phyloP scores from a whole-genome alignment of 352 stramenopile species.

The Elongisporangium prolatum region DNA sequence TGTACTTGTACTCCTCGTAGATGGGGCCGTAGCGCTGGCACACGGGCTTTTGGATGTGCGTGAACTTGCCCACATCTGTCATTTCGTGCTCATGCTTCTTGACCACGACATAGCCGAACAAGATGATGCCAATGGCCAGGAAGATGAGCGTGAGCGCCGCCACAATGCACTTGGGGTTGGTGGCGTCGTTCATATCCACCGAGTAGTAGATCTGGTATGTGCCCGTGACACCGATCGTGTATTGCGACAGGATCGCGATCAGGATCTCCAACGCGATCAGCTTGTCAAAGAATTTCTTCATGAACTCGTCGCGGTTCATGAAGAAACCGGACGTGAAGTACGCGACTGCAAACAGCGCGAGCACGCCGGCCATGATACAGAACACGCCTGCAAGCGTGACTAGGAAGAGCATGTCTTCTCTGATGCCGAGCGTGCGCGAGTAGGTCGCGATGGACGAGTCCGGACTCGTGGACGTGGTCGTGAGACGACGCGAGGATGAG shows the following conservation, averaged over 20 bases:
- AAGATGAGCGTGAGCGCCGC: constrained; percentile 56
- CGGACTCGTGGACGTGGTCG: constrained; percentile 8
- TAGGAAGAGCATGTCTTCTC: constrained; percentile 80
- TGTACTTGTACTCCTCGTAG: constrained; percentile 88
- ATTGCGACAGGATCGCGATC: constrained; percentile 76
- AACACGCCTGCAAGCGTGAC: constrained; percentile 73
- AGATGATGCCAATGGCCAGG: constrained; percentile 66
- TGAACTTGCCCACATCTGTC: constrained; percentile 63
- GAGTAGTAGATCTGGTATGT: constrained; percentile 87
- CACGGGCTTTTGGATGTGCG: constrained; percentile 79
- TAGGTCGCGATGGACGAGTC: constrained; percentile 56
- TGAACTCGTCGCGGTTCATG: constrained; percentile 67
- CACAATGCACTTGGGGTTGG: constrained; percentile 60
- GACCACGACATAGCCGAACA: constrained; percentile 73
- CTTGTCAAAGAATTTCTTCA: constrained; percentile 81
- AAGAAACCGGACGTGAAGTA: constrained; percentile 53
- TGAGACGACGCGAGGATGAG: constrained; percentile 2
- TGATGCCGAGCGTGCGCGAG: constrained; percentile 58
- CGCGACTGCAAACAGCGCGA: constrained; percentile 54
- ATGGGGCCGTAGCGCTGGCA: constrained; percentile 77
- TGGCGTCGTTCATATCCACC: constrained; percentile 40
- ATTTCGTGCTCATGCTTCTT: constrained; percentile 73
- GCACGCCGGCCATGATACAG: constrained; percentile 61
- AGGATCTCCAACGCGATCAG: constrained; percentile 77
- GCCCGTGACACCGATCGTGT: constrained; percentile 77